These are phyloP conservation scores for Ormosia emarginata DNA, from an alignment of 306 rosid species.

Conservation along the genomic window DNA sequence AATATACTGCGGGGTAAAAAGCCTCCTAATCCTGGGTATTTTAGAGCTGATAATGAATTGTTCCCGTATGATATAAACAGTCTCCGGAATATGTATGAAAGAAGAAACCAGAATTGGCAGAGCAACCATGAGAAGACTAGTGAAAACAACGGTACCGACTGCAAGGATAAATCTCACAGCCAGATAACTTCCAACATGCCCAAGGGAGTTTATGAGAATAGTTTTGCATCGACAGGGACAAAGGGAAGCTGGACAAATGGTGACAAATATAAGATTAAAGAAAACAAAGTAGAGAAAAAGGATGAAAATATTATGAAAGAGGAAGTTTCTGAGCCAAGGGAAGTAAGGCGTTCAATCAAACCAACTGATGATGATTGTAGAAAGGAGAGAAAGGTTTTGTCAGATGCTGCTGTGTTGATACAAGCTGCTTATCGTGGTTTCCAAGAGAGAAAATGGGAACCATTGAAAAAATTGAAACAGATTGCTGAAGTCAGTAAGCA, in stretches of 20 bases:
- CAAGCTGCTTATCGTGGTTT: conserved; percentile 74
- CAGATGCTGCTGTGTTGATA: conserved; percentile 64
- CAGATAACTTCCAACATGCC: too few species aligned
- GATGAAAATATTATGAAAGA: neutral
- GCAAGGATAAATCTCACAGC: neutral
- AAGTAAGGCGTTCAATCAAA: neutral
- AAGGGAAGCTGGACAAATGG: conserved; percentile 13
- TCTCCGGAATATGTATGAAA: conserved; percentile 16
- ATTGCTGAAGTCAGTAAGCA: conserved; percentile 53
- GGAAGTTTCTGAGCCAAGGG: too few species aligned
- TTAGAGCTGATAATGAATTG: conserved; percentile 36
- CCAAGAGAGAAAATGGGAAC: conserved; percentile 62
- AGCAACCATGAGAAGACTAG: neutral
- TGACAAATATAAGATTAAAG: neutral
- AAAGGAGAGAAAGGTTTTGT: conserved; percentile 14
- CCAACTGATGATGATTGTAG: neutral
- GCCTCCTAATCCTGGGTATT: conserved; percentile 1
- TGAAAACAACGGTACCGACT: conserved; percentile 16
- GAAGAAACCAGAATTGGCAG: conserved; percentile 10
- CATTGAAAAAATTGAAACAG: conserved; percentile 65
- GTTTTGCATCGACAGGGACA: too few species aligned
- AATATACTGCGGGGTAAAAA: neutral
- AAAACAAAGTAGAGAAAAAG: conserved; percentile 17
- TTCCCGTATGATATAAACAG: conserved; percentile 37
- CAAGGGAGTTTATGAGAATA: neutral